phyloP scores from a whole-genome alignment of 1,284 basidiomycete genomes.

The Hymenochaete sp. region DNA sequence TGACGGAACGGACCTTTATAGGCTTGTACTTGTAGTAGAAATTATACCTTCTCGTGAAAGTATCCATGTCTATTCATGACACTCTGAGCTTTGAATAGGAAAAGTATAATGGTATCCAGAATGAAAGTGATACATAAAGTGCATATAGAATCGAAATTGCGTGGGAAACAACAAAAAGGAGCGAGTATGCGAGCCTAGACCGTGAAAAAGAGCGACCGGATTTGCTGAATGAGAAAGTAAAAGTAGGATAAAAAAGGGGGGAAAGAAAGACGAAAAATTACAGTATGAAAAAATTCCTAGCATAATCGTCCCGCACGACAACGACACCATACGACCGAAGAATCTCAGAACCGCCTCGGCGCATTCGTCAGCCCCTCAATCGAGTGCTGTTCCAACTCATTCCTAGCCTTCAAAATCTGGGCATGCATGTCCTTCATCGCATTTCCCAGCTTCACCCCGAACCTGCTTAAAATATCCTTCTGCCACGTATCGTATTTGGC shows the following conservation, averaged over 20 bases:
- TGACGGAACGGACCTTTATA: constrained; percentile 11
- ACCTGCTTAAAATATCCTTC: constrained; percentile 84
- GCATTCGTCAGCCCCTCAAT: constrained; percentile 49
- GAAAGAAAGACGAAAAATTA: constrained; percentile 6
- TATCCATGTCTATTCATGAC: constrained; percentile 12
- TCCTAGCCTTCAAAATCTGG: constrained; percentile 83
- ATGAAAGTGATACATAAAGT: constrained; percentile 10
- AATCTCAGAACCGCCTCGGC: constrained; percentile 32
- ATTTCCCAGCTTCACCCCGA: constrained; percentile 86
- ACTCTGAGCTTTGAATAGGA: constrained; percentile 11
- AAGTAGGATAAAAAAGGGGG: not conserved
- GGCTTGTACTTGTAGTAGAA: constrained; percentile 10
- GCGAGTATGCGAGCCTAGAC: constrained; percentile 6
- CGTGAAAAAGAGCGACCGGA: constrained; percentile 3
- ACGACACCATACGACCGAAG: not conserved
- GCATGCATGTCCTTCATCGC: constrained; percentile 97
- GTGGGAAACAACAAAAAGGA: constrained; percentile 15
- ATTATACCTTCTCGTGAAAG: constrained; percentile 5
- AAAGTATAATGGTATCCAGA: constrained; percentile 12
- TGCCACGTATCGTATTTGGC: constrained; percentile 99
- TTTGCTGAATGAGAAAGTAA: constrained; percentile 2
- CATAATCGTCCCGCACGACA: too few species aligned
- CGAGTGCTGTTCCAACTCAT: constrained; percentile 85
- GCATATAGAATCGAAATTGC: constrained; percentile 18
- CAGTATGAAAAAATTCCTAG: too few species aligned